A percentile compares a stretch with the other conserved stretches of the same genome.
phyloP scores from a whole-genome alignment of 352 stramenopile genomes.

The Peronospora tabacina region DNA sequence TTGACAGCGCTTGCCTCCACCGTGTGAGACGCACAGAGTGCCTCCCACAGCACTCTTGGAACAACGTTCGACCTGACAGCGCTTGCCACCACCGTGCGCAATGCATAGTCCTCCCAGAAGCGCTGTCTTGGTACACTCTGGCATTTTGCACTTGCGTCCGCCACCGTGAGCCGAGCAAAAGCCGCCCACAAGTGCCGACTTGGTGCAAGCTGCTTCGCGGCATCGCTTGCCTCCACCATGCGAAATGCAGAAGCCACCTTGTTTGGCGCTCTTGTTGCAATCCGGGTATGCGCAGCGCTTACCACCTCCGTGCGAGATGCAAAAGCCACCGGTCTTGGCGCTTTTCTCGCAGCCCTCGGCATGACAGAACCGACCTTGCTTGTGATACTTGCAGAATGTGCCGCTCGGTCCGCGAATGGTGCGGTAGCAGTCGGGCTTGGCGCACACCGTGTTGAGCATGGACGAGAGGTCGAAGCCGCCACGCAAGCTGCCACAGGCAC shows the following conservation, averaged over 20 bases:
- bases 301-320: conserved; percentile 64
- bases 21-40: conserved; percentile 61
- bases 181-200: conserved; percentile 72
- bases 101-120: conserved; percentile 73
- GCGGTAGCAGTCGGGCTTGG: conserved; percentile 71
- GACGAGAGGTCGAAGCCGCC: conserved; percentile 48
- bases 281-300: conserved; percentile 61
- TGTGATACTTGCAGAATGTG: conserved; percentile 82
- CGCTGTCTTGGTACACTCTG: conserved; percentile 70
- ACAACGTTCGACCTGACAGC: conserved; percentile 61
- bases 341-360: conserved; percentile 60
- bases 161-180: conserved; percentile 81
- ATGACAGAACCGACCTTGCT: conserved; percentile 75
- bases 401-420: conserved; percentile 56
- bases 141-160: conserved; percentile 63
- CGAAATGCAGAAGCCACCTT: conserved; percentile 74
- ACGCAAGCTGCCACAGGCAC: conserved; percentile 21
- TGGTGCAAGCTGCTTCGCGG: conserved; percentile 62
- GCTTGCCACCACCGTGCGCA: conserved; percentile 72
- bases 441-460: conserved; percentile 75
- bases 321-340: conserved; percentile 73
- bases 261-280: conserved; percentile 81
- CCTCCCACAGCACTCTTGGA: conserved; percentile 60
- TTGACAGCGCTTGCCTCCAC: conserved; percentile 66
- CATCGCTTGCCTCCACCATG: conserved; percentile 78